phyloP scores from a whole-genome alignment of 169 alveolate species.

The Theileria sp. region DNA sequence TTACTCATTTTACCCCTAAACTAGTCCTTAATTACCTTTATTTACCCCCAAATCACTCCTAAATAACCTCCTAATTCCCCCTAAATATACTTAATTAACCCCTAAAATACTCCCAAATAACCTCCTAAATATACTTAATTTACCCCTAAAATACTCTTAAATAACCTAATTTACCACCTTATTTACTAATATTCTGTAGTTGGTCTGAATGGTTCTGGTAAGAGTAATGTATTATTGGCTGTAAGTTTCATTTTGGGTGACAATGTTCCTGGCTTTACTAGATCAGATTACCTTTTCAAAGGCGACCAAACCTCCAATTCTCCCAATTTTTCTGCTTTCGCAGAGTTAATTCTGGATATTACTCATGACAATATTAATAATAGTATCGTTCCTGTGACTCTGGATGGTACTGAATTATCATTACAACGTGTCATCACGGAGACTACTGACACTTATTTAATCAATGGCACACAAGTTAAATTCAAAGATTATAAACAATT shows the following conservation, averaged over 20 bases:
- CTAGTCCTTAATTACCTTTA: too few relatives aligned
- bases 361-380: conserved; percentile 1
- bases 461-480: conserved; percentile 47
- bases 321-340: conserved; percentile 42
- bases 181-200: too few relatives aligned
- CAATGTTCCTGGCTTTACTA: conserved; percentile 18
- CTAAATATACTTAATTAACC: background rate
- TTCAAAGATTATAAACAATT: conserved; percentile 60
- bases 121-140: background rate
- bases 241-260: conserved; percentile 52
- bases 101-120: too few relatives aligned
- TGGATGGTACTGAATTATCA: conserved; percentile 33
- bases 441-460: conserved; percentile 40
- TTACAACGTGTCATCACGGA: conserved; percentile 47
- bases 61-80: too few relatives aligned
- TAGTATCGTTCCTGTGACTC: too few relatives aligned
- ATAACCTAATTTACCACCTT: too few relatives aligned
- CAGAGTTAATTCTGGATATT: conserved; percentile 45
- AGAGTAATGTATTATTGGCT: conserved; percentile 58
- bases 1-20: too few relatives aligned
- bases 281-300: conserved; percentile 29
- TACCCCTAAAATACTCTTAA: background rate
- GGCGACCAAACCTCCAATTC: conserved; percentile 49
- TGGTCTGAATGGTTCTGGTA: conserved; percentile 66
- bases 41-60: too few relatives aligned